Conservation (phyloP, 108 stramenopile genomes). For the Cyclotella atomus region DNA sequence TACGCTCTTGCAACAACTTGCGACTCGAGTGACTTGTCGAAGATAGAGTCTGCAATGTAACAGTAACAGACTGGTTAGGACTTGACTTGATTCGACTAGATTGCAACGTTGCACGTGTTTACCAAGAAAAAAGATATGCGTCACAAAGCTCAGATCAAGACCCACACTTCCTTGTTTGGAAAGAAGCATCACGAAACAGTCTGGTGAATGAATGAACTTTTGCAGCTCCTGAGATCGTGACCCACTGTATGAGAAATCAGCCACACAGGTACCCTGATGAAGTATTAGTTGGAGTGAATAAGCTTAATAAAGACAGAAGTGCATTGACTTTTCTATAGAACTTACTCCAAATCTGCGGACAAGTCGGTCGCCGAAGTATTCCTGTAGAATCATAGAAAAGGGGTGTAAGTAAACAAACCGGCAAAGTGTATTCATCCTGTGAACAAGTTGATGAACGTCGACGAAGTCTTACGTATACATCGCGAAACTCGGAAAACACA, state of each 20-base stretch:
- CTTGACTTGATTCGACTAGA: not conserved
- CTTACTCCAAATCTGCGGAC: conserved; percentile 67
- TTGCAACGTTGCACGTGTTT: conserved; percentile 44
- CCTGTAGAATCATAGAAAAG: conserved; percentile 13
- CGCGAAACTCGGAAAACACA: conserved; percentile 84
- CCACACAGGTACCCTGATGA: conserved; percentile 57
- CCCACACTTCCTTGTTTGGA: conserved; percentile 92
- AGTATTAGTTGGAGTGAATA: not conserved
- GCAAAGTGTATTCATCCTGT: not conserved
- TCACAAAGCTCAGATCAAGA: conserved; percentile 93
- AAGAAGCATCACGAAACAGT: conserved; percentile 87
- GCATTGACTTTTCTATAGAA: not conserved
- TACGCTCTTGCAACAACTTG: conserved; percentile 93
- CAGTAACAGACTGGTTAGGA: not conserved
- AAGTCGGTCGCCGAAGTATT: conserved; percentile 71
- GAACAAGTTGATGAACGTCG: not conserved
- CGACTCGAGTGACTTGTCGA: conserved; percentile 77
- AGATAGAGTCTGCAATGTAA: conserved; percentile 39
- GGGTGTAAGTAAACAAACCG: not conserved
- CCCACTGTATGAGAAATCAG: conserved; percentile 74
- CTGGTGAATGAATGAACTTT: conserved; percentile 60
- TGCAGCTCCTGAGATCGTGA: conserved; percentile 61
- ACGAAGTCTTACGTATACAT: conserved; percentile 34
- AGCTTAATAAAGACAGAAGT: not conserved
- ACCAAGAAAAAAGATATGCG: conserved; percentile 93